Conservation (phyloP, 2,329 filamentous ascomycete species). For the Graphilbum fragrans region DNA sequence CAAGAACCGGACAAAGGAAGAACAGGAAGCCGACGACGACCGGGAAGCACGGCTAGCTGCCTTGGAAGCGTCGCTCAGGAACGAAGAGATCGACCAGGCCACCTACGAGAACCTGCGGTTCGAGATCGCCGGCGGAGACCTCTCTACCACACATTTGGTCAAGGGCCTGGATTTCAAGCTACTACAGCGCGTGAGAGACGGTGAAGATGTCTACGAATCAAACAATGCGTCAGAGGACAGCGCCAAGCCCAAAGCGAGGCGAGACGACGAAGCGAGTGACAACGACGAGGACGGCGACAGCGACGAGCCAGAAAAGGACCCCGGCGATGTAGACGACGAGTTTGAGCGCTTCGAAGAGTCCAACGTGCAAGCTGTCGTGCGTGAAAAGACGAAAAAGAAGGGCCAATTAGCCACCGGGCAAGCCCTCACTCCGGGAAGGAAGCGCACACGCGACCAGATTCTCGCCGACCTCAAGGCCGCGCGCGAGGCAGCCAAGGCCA, state of each 20-base stretch:
- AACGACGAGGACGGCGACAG: slow-evolving; percentile 14
- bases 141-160: slow-evolving; percentile 71
- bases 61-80: slow-evolving; percentile 69
- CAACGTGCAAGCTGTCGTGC: slow-evolving; percentile 40
- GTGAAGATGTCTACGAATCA: slow-evolving; percentile 58
- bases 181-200: slow-evolving; percentile 53
- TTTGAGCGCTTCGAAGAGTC: slow-evolving; percentile 45
- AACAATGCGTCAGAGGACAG: slow-evolving; percentile 15
- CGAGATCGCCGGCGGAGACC: slow-evolving; percentile 73
- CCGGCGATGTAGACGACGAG: slow-evolving; percentile 50
- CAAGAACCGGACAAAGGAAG: slow-evolving; percentile 35
- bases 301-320: slow-evolving; percentile 17
- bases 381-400: slow-evolving; percentile 43
- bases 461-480: slow-evolving; percentile 54
- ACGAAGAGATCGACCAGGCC: slow-evolving; percentile 69
- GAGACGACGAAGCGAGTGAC: background rate
- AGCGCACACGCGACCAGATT: slow-evolving; percentile 54
- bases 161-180: slow-evolving; percentile 86
- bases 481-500: slow-evolving; percentile 44
- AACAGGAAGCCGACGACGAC: slow-evolving; percentile 38
- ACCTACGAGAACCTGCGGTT: slow-evolving; percentile 65
- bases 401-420: slow-evolving; percentile 43
- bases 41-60: slow-evolving; percentile 58
- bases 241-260: background rate
- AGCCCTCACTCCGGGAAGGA: slow-evolving; percentile 40